These are phyloP conservation scores for Linum trigynum DNA, from an alignment of 345 rosid species.

Conservation along the genomic window DNA sequence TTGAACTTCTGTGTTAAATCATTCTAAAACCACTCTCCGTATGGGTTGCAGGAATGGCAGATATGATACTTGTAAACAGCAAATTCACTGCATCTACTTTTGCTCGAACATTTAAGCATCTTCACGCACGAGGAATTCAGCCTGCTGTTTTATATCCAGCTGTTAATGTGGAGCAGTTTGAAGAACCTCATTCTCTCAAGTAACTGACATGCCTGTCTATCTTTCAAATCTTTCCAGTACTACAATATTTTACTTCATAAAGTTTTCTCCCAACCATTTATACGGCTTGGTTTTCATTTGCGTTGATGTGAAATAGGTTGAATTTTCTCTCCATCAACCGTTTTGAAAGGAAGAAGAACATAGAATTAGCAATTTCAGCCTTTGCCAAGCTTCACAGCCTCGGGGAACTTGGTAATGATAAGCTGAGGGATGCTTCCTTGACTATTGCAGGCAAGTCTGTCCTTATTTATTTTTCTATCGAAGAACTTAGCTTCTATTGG, in stretches of 20 bases:
- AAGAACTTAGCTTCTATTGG: not conserved
- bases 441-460: constrained; percentile 59
- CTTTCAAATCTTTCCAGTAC: constrained; percentile 18
- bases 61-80: constrained; percentile 80
- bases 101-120: constrained; percentile 71
- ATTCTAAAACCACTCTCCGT: not conserved
- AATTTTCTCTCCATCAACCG: constrained; percentile 82
- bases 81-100: constrained; percentile 78
- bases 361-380: constrained; percentile 76
- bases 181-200: constrained; percentile 46
- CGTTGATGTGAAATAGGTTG: constrained; percentile 38
- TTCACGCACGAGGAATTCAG: constrained; percentile 52
- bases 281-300: not conserved
- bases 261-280: not conserved
- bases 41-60: constrained; percentile 66
- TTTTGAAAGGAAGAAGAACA: constrained; percentile 86
- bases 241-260: not conserved
- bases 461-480: not conserved
- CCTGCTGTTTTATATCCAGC: constrained; percentile 89
- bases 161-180: constrained; percentile 72
- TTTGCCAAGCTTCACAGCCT: constrained; percentile 55
- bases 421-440: constrained; percentile 42
- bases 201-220: constrained; percentile 31
- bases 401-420: constrained; percentile 18
- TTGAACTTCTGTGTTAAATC: not conserved